Conservation (phyloP, 371 early-diverging fungal species). For the Sanchytrium tribonematis region DNA sequence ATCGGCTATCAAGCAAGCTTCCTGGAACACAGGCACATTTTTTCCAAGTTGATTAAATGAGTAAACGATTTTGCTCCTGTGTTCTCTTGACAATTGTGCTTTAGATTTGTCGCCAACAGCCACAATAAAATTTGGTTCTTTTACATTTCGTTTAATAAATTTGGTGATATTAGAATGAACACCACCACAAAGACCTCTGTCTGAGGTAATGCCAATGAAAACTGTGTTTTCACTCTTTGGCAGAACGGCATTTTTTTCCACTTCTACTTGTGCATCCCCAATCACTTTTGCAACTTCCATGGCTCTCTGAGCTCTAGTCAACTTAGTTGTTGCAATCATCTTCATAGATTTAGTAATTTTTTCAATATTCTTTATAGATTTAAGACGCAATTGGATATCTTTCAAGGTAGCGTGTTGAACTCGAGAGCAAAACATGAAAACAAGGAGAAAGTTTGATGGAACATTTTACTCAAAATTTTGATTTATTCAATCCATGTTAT, state of each 20-base stretch:
- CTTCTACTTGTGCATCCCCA: conserved; percentile 38
- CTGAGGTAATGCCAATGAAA: conserved; percentile 56
- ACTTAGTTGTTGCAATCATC: conserved; percentile 98
- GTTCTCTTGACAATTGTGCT: conserved; percentile 22
- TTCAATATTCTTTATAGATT: conserved; percentile 84
- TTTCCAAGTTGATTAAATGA: conserved; percentile 13
- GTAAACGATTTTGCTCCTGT: not conserved
- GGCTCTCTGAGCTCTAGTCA: conserved; percentile 64
- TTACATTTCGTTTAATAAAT: conserved; percentile 34
- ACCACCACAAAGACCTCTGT: conserved; percentile 95
- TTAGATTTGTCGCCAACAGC: conserved; percentile 82
- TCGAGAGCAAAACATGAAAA: too few relatives aligned
- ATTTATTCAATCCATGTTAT: too few relatives aligned
- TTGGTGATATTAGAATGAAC: conserved; percentile 85
- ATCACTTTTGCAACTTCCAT: conserved; percentile 74
- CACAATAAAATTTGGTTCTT: conserved; percentile 20
- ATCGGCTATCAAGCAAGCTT: conserved; percentile 56
- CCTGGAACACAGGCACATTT: conserved; percentile 58
- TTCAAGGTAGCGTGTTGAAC: not conserved
- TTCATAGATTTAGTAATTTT: conserved; percentile 98
- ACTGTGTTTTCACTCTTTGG: conserved; percentile 27
- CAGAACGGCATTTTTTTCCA: conserved; percentile 13
- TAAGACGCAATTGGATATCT: conserved; percentile 55
- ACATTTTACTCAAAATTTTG: too few relatives aligned
- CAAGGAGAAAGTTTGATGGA: too few relatives aligned